Base-by-base conservation (phyloP, 2,329 filamentous ascomycete genomes). In the Fusarium kyushuense region DNA sequence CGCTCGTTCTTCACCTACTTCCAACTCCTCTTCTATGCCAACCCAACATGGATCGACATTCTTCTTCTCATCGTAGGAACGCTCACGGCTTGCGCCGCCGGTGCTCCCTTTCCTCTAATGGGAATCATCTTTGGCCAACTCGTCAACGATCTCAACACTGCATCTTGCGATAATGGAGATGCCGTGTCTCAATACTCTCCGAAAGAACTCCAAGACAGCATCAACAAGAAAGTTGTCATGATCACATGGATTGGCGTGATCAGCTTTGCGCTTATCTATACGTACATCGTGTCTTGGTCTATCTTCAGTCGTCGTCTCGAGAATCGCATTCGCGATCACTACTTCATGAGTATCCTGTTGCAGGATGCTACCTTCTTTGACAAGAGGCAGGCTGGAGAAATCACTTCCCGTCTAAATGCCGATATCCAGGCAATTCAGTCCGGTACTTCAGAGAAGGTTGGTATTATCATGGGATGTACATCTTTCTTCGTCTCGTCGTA, bases 371-470 rank as follows among this genome's bases (percentile, higher is more conserved):
- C 86, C 16, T 91, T 87, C 74, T 90, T 91, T 73, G 89, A 91
- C 70, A 83, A 83, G 16, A 81, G 89, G 12, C 84, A 87, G 46
- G 83, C 88, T 1, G 89, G 89, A 17, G 87, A 91, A 74, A 85
- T 91, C 14, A 84, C 87, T 3, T 86, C 87, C 11, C 83, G 89
- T 19, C 83, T 92, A 42, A 89, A 89, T 72, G 83, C 83, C 54
- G 89, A 92, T 70, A 89, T 92, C 33, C 85, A 89, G 60, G 85
- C 86, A 2, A 87, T 92, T 52, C 89, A 90, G 71, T 84, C 85
- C 0, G 90, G 90, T 16, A 91, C 89, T 0, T 89, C 87, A 2
- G 90, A 92, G 76, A 92, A 92, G 75, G 89, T 91, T 17, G 89
- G 89, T 52, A 86, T 91, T 33, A 84, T 86, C 67, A 81, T 92